phyloP scores from a whole-genome alignment of 163 green algal species.

The Picocystis sp. region DNA sequence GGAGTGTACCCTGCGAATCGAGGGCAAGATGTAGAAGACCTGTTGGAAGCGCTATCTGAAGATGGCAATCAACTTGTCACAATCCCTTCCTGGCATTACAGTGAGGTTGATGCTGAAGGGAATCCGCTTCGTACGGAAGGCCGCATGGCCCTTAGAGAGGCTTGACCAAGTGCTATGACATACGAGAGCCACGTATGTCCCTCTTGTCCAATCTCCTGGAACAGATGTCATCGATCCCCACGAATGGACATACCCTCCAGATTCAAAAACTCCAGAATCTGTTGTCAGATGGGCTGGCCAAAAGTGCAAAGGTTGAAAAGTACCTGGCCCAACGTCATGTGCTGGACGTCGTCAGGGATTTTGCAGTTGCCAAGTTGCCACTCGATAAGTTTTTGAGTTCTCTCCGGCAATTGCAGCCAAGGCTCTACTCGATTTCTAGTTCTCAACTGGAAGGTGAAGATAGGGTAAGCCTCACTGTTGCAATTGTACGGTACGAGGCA shows the following conservation, averaged over 20 bases:
- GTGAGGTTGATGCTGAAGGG: conserved; percentile 9
- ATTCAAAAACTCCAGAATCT: conserved; percentile 6
- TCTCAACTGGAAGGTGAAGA: conserved; percentile 29
- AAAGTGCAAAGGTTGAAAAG: conserved; percentile 13
- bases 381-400: conserved; percentile 19
- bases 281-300: conserved; percentile 6
- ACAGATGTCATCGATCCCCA: background rate
- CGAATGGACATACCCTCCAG: background rate
- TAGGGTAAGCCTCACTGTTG: conserved; percentile 32
- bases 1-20: conserved; percentile 37
- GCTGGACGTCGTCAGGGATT: conserved; percentile 56
- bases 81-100: conserved; percentile 46
- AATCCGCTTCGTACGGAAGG: background rate
- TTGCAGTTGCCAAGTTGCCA: conserved; percentile 14
- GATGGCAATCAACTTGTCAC: conserved; percentile 18
- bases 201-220: background rate
- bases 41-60: conserved; percentile 26
- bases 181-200: conserved; percentile 10
- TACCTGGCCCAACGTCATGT: conserved; percentile 54
- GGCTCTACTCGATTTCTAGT: conserved; percentile 78
- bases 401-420: conserved; percentile 59
- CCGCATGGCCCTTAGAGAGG: conserved; percentile 29
- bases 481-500: conserved; percentile 42
- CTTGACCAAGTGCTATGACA: conserved; percentile 44
- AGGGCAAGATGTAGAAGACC: conserved; percentile 42